phyloP scores from a whole-genome alignment of 106 monocot genomes.

The Hemerocallis citrina region DNA sequence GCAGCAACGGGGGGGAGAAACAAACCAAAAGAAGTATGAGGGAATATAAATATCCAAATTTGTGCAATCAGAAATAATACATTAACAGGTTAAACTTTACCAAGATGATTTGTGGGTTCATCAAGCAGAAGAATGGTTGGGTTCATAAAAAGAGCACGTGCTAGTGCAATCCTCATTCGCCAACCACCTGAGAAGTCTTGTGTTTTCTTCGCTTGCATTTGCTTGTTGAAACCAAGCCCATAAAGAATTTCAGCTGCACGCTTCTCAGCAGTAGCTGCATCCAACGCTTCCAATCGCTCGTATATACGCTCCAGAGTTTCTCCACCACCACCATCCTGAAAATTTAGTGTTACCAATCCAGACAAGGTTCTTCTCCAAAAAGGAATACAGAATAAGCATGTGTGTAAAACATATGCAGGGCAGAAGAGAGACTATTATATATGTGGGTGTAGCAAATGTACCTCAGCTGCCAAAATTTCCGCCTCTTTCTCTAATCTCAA shows the following conservation, averaged over 20 bases:
- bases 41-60: too few species aligned
- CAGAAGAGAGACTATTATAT: neutral
- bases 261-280: slow-evolving; percentile 96
- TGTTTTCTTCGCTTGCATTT: slow-evolving; percentile 98
- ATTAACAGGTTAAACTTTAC: too few species aligned
- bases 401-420: too few species aligned
- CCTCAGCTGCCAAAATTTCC: slow-evolving; percentile 69
- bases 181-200: slow-evolving; percentile 96
- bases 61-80: too few species aligned
- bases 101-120: slow-evolving; percentile 98
- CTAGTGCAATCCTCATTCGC: slow-evolving; percentile 99
- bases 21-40: too few species aligned
- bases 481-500: slow-evolving; percentile 80
- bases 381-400: too few species aligned
- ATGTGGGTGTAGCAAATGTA: neutral
- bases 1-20: too few species aligned
- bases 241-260: slow-evolving; percentile 96
- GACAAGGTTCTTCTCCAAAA: neutral
- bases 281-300: slow-evolving; percentile 89
- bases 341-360: neutral
- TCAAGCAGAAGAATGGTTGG: slow-evolving; percentile 97
- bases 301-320: slow-evolving; percentile 61
- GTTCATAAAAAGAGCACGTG: slow-evolving; percentile 96
- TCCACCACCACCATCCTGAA: slow-evolving; percentile 71
- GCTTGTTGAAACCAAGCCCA: slow-evolving; percentile 86